A percentile compares a stretch with the other conserved stretches of the same genome.
phyloP scores from a whole-genome alignment of 2,329 filamentous ascomycete species.

The Venturia effusa region DNA sequence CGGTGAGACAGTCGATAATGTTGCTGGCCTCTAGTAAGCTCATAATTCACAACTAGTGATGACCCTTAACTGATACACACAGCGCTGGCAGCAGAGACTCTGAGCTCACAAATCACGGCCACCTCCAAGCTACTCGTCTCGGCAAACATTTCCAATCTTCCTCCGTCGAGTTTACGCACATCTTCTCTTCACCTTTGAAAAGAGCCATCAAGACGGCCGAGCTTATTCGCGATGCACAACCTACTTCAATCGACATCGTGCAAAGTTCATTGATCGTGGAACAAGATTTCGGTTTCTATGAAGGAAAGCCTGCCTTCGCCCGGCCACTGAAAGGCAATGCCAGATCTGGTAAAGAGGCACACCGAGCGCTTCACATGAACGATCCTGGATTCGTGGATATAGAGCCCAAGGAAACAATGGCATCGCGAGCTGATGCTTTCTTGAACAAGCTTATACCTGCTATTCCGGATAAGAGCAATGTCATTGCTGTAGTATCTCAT shows the following conservation, averaged over 20 bases:
- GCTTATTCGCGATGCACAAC: slow-evolving; percentile 50
- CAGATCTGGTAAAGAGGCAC: slow-evolving; percentile 27
- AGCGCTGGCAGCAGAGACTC: slow-evolving; percentile 76
- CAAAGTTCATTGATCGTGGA: slow-evolving; percentile 39
- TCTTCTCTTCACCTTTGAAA: slow-evolving; percentile 70
- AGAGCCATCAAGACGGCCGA: slow-evolving; percentile 63
- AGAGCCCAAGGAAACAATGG: slow-evolving; percentile 58
- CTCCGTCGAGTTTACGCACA: slow-evolving; percentile 52
- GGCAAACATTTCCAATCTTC: slow-evolving; percentile 55
- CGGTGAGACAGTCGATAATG: slow-evolving; percentile 85
- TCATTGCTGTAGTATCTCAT: slow-evolving; percentile 65
- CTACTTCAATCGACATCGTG: slow-evolving; percentile 16
- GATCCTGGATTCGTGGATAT: slow-evolving; percentile 42
- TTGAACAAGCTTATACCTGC: slow-evolving; percentile 61
- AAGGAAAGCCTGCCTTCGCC: slow-evolving; percentile 49
- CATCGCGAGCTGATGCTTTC: slow-evolving; percentile 20
- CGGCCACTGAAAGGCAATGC: slow-evolving; percentile 25
- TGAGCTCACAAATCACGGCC: slow-evolving; percentile 67
- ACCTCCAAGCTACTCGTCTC: slow-evolving; percentile 64
- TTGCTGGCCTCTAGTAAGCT: slow-evolving; percentile 61
- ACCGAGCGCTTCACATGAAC: slow-evolving; percentile 28
- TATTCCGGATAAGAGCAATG: slow-evolving; percentile 43
- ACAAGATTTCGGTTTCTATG: slow-evolving; percentile 62
- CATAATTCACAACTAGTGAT: neutral
- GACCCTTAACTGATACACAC: slow-evolving; percentile 19